Conservation (phyloP, 768 basidiomycete species). For the Suillus sp. region DNA sequence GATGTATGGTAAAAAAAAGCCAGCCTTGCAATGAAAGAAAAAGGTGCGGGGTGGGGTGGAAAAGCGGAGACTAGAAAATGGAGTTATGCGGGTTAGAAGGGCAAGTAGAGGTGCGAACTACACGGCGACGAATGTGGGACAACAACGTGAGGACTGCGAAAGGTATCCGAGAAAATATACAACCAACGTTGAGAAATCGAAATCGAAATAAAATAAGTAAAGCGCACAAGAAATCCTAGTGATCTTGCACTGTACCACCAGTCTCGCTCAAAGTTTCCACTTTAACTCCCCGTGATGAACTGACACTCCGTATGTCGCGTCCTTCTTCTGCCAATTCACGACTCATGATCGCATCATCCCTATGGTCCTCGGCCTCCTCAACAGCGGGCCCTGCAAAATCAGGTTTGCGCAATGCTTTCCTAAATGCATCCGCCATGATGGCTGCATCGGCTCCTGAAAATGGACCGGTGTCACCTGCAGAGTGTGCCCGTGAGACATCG, state of each 20-base stretch:
- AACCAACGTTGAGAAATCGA: slow-evolving; percentile 36
- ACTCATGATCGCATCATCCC: slow-evolving; percentile 49
- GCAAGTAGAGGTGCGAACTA: slow-evolving; percentile 33
- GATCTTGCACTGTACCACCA: slow-evolving; percentile 51
- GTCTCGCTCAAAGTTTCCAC: slow-evolving; percentile 67
- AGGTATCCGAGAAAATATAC: slow-evolving; percentile 39
- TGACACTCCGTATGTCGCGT: slow-evolving; percentile 83
- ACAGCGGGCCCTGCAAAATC: slow-evolving; percentile 74
- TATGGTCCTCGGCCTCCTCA: slow-evolving; percentile 57
- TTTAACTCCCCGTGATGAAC: slow-evolving; percentile 75
- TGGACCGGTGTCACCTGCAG: slow-evolving; percentile 64
- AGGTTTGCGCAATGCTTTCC: slow-evolving; percentile 85
- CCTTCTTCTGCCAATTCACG: slow-evolving; percentile 87
- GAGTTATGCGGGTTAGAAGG: slow-evolving; percentile 33
- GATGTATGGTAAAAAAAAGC: slow-evolving; percentile 23
- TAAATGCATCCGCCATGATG: slow-evolving; percentile 91
- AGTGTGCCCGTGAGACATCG: slow-evolving; percentile 62
- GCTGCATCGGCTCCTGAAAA: slow-evolving; percentile 87
- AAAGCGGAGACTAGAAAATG: slow-evolving; percentile 27
- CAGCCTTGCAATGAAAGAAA: slow-evolving; percentile 27
- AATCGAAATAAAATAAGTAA: slow-evolving; percentile 37
- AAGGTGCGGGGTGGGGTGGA: slow-evolving; percentile 22
- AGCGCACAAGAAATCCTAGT: slow-evolving; percentile 40
- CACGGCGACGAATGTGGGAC: slow-evolving; percentile 33
- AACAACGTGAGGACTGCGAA: slow-evolving; percentile 28